phyloP scores from a whole-genome alignment of 1,284 basidiomycete genomes.

The Ceraceosorus guamensis region DNA sequence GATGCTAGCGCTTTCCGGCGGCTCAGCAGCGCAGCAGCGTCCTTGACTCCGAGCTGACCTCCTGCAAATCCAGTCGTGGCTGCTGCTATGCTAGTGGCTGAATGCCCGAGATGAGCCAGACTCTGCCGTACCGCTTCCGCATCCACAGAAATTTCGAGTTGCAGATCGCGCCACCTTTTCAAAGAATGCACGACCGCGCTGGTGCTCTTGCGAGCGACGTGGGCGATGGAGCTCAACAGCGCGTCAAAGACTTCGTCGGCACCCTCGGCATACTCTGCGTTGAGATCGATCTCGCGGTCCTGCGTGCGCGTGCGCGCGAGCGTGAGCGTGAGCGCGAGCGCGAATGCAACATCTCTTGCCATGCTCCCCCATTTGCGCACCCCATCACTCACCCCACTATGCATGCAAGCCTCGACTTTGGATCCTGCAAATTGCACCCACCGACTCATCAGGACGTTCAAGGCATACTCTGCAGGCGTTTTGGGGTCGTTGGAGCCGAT shows the following conservation, averaged over 20 bases:
- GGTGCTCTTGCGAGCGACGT: slow-evolving; percentile 74
- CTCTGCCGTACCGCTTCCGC: slow-evolving; percentile 7
- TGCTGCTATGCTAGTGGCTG: background rate
- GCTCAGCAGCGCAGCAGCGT: slow-evolving; percentile 21
- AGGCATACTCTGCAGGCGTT: slow-evolving; percentile 35
- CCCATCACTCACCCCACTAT: background rate
- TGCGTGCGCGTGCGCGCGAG: slow-evolving; percentile 17
- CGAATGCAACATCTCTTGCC: background rate
- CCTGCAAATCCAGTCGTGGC: slow-evolving; percentile 3
- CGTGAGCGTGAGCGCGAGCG: background rate
- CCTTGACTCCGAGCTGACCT: slow-evolving; percentile 12
- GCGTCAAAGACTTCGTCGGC: slow-evolving; percentile 73
- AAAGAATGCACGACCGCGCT: slow-evolving; percentile 79
- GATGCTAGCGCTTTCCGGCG: slow-evolving; percentile 27
- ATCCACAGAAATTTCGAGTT: slow-evolving; percentile 13
- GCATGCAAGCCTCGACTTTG: slow-evolving; percentile 16
- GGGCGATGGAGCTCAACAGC: slow-evolving; percentile 70
- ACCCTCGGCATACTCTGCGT: slow-evolving; percentile 58
- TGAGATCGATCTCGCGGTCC: slow-evolving; percentile 22
- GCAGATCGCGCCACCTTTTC: slow-evolving; percentile 66
- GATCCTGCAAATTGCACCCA: slow-evolving; percentile 28
- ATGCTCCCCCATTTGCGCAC: background rate
- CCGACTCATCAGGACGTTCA: slow-evolving; percentile 39
- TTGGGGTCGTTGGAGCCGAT: slow-evolving; percentile 24
- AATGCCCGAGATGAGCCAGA: background rate